Conservation (phyloP, 768 basidiomycete species). For the Tricholoma flavovirens region DNA sequence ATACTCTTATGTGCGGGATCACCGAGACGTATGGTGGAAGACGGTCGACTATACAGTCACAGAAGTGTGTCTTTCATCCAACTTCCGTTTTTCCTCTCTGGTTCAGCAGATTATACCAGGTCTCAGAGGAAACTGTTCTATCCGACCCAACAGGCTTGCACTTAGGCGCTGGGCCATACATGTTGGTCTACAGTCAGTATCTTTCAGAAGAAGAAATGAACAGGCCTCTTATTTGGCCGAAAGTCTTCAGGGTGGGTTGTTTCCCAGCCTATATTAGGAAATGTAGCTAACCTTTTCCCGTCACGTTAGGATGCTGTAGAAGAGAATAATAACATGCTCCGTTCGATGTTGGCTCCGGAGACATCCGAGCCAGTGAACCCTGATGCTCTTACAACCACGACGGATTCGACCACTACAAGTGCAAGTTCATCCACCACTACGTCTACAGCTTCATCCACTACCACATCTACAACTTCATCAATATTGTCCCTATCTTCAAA, state of each 20-base stretch:
- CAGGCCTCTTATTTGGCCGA: conserved; percentile 71
- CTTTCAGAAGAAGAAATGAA: conserved; percentile 19
- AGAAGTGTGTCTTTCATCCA: conserved; percentile 37
- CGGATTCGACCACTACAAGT: not conserved
- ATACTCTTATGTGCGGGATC: conserved; percentile 70
- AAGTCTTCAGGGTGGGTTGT: not conserved
- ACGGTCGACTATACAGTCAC: conserved; percentile 64
- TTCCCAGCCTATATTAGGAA: not conserved
- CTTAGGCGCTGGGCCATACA: conserved; percentile 70
- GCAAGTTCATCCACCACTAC: not conserved
- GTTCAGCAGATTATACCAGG: conserved; percentile 34
- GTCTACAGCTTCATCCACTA: not conserved
- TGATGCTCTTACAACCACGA: not conserved
- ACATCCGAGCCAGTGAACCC: too few species aligned
- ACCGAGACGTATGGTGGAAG: conserved; percentile 72
- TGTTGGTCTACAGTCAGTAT: conserved; percentile 62
- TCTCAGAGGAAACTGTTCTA: conserved; percentile 62
- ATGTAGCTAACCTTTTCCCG: not conserved
- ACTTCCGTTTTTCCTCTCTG: not conserved
- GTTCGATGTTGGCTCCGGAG: not conserved
- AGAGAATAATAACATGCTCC: conserved; percentile 1
- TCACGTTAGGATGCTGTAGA: not conserved
- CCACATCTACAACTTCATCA: not conserved
- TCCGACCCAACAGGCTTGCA: conserved; percentile 68
- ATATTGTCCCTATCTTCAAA: not conserved